Evolutionary conservation across 192 early-diverging fungal genomes (phyloP), one percentile per base, ranked within the genome.

Genomic region (Coemansia sp.): DNA sequence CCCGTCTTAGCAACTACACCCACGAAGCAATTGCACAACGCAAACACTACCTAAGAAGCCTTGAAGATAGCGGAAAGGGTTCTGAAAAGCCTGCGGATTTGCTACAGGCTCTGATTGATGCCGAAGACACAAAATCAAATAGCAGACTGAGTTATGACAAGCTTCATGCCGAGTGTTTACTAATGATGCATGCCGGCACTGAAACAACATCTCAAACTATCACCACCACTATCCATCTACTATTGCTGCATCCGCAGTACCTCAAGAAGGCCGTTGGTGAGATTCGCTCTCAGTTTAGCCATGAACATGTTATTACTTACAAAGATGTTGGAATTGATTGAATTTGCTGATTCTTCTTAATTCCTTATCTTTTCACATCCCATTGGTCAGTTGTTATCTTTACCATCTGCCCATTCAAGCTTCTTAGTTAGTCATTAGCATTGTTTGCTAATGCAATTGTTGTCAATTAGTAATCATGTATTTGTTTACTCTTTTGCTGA

Each of bases 141-240:
- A 59, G 56, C 6, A 63, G 57, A 19, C 69, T 75, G 73, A 60
- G 63, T 11, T 59, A 60, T 13, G 57, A 58, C 32, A 63, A 75
- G 39, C 65, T 75, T 26, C 67, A 69, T 32, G 63, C 63, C 21
- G 75, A 76, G 37, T 69, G 67, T 15, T 45, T 76, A 21, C 39
- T 68, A n/a, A 71, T 76, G 69, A 61, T 67, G n/a, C 64, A 67
- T 56, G 53, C 65, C 15, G 61, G 65, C 9, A 53, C 76, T 0
- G 76, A 77, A n/a, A 77, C 76, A 15, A 70, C 61, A 1, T 65
- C 67, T 0, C 65, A 69, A 15, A 77, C 76, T 8, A 64, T 77
- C 6, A 40, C 45, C 49, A 72, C 70, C 58, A 70, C 70, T 32
- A 16, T 72, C 9, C 71, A 72, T 47, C 39, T 72, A 13, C 40